Conservation (phyloP, 768 basidiomycete genomes). For the Cystofilobasidium bisporidii region DNA sequence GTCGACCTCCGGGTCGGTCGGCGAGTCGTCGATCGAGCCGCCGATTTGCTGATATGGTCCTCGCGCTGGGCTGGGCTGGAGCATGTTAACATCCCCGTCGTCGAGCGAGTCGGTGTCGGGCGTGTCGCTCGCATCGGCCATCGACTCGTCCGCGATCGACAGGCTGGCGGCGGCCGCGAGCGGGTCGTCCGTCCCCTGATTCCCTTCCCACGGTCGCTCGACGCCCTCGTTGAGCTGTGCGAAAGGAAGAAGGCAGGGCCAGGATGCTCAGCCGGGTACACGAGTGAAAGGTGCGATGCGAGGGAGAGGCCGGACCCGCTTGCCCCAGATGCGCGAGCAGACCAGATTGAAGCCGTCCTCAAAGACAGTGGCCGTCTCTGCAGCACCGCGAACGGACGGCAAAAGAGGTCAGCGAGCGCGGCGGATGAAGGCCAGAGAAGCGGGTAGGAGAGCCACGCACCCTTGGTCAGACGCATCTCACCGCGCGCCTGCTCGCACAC, state of each 20-base stretch:
- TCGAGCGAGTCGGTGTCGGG: neutral
- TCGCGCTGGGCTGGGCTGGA: neutral
- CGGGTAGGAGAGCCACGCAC: conserved; percentile 6
- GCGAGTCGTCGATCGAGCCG: neutral
- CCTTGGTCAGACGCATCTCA: neutral
- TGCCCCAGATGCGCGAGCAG: conserved; percentile 16
- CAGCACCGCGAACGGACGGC: too few relatives aligned
- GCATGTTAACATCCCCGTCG: neutral
- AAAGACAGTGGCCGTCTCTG: conserved; percentile 1
- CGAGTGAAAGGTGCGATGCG: neutral
- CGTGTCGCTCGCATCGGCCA: neutral
- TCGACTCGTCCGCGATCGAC: neutral
- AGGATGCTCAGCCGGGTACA: neutral
- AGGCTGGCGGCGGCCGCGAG: too few relatives aligned
- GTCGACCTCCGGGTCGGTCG: neutral
- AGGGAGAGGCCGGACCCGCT: neutral
- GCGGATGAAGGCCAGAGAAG: too few relatives aligned
- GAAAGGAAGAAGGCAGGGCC: too few relatives aligned
- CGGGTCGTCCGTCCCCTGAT: neutral
- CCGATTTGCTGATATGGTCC: neutral
- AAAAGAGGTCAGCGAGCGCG: too few relatives aligned
- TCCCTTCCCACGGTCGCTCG: neutral
- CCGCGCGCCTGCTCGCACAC: conserved; percentile 13
- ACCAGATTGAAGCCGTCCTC: conserved; percentile 18
- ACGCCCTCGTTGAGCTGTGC: neutral